Percentiles rank a stretch among this genome's conserved stretches.
Conservation (phyloP, 2,329 filamentous ascomycete species). For the Penicillium sp. region DNA sequence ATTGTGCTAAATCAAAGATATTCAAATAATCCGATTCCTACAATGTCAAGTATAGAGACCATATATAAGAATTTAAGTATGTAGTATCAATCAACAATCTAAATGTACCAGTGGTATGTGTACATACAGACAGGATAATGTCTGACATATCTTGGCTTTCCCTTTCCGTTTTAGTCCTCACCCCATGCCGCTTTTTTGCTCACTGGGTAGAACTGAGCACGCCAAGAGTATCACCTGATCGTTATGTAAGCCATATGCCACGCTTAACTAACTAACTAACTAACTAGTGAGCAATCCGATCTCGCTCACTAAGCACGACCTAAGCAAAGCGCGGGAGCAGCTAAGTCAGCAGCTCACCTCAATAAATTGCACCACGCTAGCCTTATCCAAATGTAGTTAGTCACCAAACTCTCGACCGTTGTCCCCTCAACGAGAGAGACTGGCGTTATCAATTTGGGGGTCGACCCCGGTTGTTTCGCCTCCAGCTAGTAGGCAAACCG, state of each 20-base stretch:
- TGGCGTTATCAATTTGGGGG: background rate
- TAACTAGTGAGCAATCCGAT: too few relatives aligned
- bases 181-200: background rate
- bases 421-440: background rate
- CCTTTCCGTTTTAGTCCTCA: too few relatives aligned
- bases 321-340: too few relatives aligned
- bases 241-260: too few relatives aligned
- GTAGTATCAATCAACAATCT: slow-evolving; percentile 14
- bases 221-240: too few relatives aligned
- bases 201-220: background rate
- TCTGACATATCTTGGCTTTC: too few relatives aligned
- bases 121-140: background rate
- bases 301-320: too few relatives aligned
- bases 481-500: background rate
- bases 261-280: too few relatives aligned
- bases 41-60: background rate
- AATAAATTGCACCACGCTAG: too few relatives aligned
- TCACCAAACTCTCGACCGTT: slow-evolving; percentile 1
- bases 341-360: too few relatives aligned
- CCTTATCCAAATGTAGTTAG: too few relatives aligned
- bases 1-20: background rate
- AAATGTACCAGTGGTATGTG: slow-evolving; percentile 7
- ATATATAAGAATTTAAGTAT: too few relatives aligned
- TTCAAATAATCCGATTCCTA: background rate
- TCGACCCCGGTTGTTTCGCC: background rate